A percentile compares a stretch with the other conserved stretches of the same genome.
phyloP scores from a whole-genome alignment of 1,284 basidiomycete species.

The Ustilago lituana region DNA sequence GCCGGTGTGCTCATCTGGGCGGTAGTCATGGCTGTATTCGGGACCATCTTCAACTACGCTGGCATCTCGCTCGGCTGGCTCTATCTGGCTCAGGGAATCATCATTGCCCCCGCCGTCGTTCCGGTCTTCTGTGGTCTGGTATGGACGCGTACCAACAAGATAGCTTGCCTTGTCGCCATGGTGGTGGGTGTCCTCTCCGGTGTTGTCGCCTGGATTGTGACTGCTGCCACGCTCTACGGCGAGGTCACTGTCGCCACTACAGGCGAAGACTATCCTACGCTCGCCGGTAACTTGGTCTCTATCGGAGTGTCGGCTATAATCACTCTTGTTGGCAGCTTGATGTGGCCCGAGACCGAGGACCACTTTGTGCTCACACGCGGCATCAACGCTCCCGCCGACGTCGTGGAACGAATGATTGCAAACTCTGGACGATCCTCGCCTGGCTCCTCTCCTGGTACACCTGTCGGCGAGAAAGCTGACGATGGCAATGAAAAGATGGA shows the following conservation, averaged over 20 bases:
- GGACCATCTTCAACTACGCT: conserved; percentile 77
- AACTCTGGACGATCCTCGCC: conserved; percentile 16
- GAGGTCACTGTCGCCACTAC: conserved; percentile 76
- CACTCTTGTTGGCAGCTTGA: conserved; percentile 70
- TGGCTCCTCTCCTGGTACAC: conserved; percentile 1
- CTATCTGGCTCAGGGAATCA: conserved; percentile 76
- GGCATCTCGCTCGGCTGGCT: conserved; percentile 78
- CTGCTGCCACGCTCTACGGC: conserved; percentile 77
- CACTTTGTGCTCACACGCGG: conserved; percentile 58
- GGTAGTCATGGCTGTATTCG: conserved; percentile 81
- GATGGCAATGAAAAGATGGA: conserved; percentile 33
- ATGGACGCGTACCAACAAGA: conserved; percentile 58
- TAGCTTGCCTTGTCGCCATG: conserved; percentile 73
- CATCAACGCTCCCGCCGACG: conserved; percentile 59
- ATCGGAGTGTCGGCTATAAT: conserved; percentile 84
- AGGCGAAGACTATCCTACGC: conserved; percentile 73
- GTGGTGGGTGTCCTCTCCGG: conserved; percentile 78
- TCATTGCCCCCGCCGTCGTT: conserved; percentile 83
- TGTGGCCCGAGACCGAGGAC: conserved; percentile 59
- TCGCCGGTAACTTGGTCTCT: conserved; percentile 86
- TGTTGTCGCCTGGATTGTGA: conserved; percentile 83
- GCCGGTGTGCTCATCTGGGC: conserved; percentile 75
- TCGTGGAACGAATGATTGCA: conserved; percentile 22
- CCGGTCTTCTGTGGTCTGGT: conserved; percentile 81
- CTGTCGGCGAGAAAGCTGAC: conserved; percentile 16